Evolutionary conservation across 2,329 filamentous ascomycete species (phyloP), one percentile per base, ranked within the genome.

Genomic region (Fusarium globosum): DNA sequence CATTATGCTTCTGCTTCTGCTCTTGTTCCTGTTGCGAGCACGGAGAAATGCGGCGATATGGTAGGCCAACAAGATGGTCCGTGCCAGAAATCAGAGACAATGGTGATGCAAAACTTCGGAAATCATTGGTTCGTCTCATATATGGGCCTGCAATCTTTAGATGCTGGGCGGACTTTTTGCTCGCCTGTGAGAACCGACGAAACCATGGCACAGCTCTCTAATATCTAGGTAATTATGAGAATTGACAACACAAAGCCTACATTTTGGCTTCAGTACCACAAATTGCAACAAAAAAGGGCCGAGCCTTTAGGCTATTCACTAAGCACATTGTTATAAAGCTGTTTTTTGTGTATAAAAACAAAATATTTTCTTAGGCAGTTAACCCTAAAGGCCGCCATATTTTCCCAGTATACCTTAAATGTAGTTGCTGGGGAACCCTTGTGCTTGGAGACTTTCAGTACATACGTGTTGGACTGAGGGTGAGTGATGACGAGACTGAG

Each of bases 1-100:
- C 41, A 20, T 35, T 39, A 38, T 46, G 42, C 45, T 26, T 68
- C 41, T 58, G 52, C 48, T 46, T 58, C 33, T 33, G 56, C 38
- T 48, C 43, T 49, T 23, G 43, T 42, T 55, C 42, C 56, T 56
- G 26, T 59, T 62, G 42, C 14, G 30, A 61, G 64, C 57, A 66
- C 55, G 66, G 63, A 56, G 38, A 49, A 63, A 60, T 59, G 58
- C 63, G 51, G 65, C 43, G 67, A 73, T 74, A 69, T 69, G 41
- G 65, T 45, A 69, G 59, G 51, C 46, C 58, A 59, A 58, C 51
- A 60, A 72, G 71, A 65, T 71, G 73, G 68, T 58, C 75, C 62
- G 69, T 74, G 75, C 66, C 67, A 43, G 56, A 63, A 62, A 68
- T 71, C 41, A 73, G 65, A 76, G 71, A 66, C 64, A 76, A 61